Base-by-base conservation (phyloP, 2,329 filamentous ascomycete species). In the Stagonosporopsis cucurbitacearum region DNA sequence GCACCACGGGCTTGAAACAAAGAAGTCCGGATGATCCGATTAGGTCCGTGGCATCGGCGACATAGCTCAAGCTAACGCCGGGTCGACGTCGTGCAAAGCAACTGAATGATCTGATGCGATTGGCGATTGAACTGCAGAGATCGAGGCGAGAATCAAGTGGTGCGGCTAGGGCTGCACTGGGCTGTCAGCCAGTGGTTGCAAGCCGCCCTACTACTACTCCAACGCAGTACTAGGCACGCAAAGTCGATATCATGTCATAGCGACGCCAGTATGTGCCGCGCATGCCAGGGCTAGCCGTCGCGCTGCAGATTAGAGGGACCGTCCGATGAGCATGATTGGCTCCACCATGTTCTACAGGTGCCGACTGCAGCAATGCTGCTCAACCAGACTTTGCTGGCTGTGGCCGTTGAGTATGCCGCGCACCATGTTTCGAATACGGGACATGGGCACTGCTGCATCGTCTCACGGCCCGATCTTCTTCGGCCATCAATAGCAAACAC, bases 1-100 rank as follows among this genome's bases (percentile, higher is more conserved):
- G 50, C 49, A 56, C 50, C 45, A 51, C 47, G 51, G 33, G 52
- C 40, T 48, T 61, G 58, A 55, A 56, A 62, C 59, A 54, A 26
- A 45, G 6, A 30, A 4, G 37, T 25, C 52, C 53, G 50, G 35
- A 39, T 50, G 43, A 45, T 42, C 41, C 41, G 43, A 52, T 53
- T 30, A 48, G 43, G 37, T 20, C 17, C 22, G 33, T 35, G 40
- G 33, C n/a, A 39, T 50, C 19, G 32, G 35, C 43, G 43, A 37
- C 39, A 42, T 42, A 28, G 23, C 36, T 28, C 47, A 37, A 39
- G 43, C 43, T 43, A 25, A 22, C 15, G 9, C 33, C 43, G 19
- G 47, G 20, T 47, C 32, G 37, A 39, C 12, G 54, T 41, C 2
- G 54, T 41, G 44, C 54, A 28, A 28, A 57, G 44, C 44, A n/a